phyloP scores from a whole-genome alignment of 495 filamentous ascomycete genomes.

The Xanthoparmelia taractica region DNA sequence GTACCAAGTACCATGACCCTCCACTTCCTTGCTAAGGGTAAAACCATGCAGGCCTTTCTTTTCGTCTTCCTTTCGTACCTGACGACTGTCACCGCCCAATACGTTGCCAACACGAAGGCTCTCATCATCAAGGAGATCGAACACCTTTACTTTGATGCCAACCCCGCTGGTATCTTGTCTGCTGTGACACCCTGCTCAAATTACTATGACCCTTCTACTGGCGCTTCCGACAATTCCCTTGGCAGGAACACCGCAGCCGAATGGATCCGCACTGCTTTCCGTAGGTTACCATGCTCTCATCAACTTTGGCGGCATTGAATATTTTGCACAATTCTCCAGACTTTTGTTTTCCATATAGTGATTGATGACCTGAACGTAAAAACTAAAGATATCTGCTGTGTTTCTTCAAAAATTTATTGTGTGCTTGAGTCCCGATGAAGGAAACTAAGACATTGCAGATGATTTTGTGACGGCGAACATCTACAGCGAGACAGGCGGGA shows the following conservation, averaged over 20 bases:
- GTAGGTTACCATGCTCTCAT: not conserved
- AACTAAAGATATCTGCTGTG: not conserved
- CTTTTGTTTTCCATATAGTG: not conserved
- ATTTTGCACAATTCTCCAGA: no score
- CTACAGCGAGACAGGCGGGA: conserved; percentile 42
- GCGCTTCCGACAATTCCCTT: conserved; percentile 34
- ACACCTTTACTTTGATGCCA: conserved; percentile 21
- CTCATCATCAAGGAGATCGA: conserved; percentile 21
- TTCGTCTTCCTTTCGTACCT: conserved; percentile 6
- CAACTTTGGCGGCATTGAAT: no score
- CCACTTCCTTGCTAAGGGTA: not conserved
- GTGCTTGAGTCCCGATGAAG: not conserved
- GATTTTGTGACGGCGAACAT: conserved; percentile 52
- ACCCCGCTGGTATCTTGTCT: conserved; percentile 34
- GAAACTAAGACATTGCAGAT: conserved; percentile 24
- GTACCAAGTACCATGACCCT: not conserved
- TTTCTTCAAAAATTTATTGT: no score
- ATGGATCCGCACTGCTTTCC: conserved; percentile 55
- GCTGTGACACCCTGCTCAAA: conserved; percentile 52
- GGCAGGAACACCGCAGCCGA: conserved; percentile 39
- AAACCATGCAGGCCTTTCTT: conserved; percentile 4
- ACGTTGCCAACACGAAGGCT: conserved; percentile 8
- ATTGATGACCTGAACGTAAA: not conserved
- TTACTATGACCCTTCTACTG: conserved; percentile 46
- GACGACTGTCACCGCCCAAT: conserved; percentile 8